Base-by-base conservation (phyloP, 108 stramenopile species). In the Cyclostephanos tholiformis region DNA sequence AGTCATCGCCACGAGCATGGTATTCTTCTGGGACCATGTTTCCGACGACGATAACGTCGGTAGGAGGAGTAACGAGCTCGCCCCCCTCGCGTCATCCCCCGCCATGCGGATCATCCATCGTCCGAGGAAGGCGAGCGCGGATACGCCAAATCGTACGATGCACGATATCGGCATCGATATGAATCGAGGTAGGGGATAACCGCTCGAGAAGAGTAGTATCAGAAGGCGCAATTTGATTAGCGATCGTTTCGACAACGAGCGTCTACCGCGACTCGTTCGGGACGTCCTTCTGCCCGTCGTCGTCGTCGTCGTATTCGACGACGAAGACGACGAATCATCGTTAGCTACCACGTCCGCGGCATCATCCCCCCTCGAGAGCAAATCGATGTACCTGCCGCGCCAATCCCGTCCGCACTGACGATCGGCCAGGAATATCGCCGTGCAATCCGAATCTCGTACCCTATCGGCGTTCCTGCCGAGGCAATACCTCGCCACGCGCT, bases 21-120 rank as follows among this genome's bases (percentile, higher is more conserved):
- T 91, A 69, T 96, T 93, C 80, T 97, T 97, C 46, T 88, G 80
- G 14, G 92, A 68, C 97, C 97, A 97, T 0, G 93, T 86, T 64
- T 95, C 91, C 25, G 93, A 68, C 11, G 86, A 82, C 19, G 79
- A 67, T 50, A 96, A 66, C 9, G 90, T 86, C 9, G 97, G 97
- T 30, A 97, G 65, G 35, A 82, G 57, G 58, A 78, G 65, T 14
- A 67, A 65, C 19, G 32, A 32, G 3, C 32, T 32, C 32, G 3
- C 32, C 32, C 32, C 32, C 32, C 32, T 4, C 32, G 32, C n/a
- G n/a, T n/a, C n/a, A n/a, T n/a, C n/a, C n/a, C n/a, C n/a, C n/a
- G n/a, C n/a, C n/a, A n/a, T n/a, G n/a, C n/a, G n/a, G n/a, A n/a
- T n/a, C n/a, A n/a, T n/a, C n/a, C n/a, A n/a, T n/a, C 71, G 49